These are phyloP conservation scores for Pelargonium citronellum DNA, from an alignment of 441 rosid species.

Conservation along the genomic window DNA sequence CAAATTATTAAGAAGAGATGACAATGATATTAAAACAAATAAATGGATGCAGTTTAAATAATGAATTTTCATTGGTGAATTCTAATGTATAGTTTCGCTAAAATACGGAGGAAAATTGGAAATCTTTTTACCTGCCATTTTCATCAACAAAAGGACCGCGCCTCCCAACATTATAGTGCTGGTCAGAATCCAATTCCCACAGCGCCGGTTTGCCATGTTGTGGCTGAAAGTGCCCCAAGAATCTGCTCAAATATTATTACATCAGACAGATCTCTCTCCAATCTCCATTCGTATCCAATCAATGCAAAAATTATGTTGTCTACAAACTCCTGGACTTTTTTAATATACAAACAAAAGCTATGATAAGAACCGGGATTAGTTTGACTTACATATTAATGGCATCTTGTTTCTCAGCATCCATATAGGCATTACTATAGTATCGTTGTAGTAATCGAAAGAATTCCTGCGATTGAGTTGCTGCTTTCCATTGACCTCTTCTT, in stretches of 20 bases:
- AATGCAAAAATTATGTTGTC: conserved; percentile 5
- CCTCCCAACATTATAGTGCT: conserved; percentile 51
- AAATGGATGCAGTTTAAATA: too few species aligned
- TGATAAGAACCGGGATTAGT: neutral
- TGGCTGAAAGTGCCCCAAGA: conserved; percentile 90
- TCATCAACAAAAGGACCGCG: conserved; percentile 35
- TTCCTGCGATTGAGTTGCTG: conserved; percentile 99
- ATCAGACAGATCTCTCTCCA: conserved; percentile 5
- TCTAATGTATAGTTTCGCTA: neutral
- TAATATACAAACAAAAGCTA: neutral
- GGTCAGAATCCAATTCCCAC: conserved; percentile 93
- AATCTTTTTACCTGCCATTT: conserved; percentile 43
- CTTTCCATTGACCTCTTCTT: conserved; percentile 99
- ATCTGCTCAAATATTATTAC: conserved; percentile 41
- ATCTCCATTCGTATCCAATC: neutral
- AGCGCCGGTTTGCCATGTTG: conserved; percentile 69
- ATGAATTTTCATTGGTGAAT: too few species aligned
- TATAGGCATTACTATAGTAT: conserved; percentile 88
- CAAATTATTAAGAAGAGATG: too few species aligned
- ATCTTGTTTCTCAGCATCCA: conserved; percentile 96
- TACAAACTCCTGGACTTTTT: neutral
- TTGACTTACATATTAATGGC: conserved; percentile 81
- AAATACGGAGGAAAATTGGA: neutral
- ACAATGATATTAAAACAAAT: neutral
- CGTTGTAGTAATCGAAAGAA: conserved; percentile 97